Evolutionary conservation across 208 protist species (phyloP).

Genomic region (Acanthamoeba healyi): DNA sequence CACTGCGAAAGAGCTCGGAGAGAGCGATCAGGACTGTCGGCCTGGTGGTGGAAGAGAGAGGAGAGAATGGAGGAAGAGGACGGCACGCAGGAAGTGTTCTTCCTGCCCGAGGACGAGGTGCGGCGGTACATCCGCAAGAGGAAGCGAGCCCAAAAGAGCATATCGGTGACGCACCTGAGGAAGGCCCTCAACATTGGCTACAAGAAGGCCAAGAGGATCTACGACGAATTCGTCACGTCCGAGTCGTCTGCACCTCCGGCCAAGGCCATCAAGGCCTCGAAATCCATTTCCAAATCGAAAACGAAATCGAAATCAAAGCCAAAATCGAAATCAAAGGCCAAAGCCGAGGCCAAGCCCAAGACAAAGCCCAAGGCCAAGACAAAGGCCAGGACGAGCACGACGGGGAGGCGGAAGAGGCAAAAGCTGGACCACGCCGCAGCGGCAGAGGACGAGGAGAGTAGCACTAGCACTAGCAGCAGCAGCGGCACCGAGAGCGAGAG

Average conservation of each 20-base stretch:
- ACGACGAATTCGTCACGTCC: background rate
- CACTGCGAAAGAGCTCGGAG: too few species aligned
- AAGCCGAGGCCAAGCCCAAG: background rate
- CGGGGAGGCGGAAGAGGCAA: background rate
- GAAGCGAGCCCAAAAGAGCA: background rate
- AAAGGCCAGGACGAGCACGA: background rate
- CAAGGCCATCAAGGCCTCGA: too few species aligned
- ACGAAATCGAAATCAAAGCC: background rate
- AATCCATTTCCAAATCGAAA: background rate
- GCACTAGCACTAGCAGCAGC: background rate
- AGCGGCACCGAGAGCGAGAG: background rate
- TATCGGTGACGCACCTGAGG: background rate
- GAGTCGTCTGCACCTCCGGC: background rate
- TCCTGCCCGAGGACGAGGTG: background rate
- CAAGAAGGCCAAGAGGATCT: slow-evolving; percentile 30
- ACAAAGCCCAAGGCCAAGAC: background rate
- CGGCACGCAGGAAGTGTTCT: background rate
- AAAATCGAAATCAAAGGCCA: background rate
- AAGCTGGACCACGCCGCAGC: background rate
- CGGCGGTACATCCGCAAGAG: background rate
- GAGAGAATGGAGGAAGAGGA: too few species aligned
- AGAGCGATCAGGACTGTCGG: too few species aligned
- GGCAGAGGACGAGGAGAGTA: background rate
- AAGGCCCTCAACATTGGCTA: slow-evolving; percentile 12
- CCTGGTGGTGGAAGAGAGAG: too few species aligned